Evolutionary conservation across 768 basidiomycete species (phyloP).

Genomic region (Tylopilus sp.): DNA sequence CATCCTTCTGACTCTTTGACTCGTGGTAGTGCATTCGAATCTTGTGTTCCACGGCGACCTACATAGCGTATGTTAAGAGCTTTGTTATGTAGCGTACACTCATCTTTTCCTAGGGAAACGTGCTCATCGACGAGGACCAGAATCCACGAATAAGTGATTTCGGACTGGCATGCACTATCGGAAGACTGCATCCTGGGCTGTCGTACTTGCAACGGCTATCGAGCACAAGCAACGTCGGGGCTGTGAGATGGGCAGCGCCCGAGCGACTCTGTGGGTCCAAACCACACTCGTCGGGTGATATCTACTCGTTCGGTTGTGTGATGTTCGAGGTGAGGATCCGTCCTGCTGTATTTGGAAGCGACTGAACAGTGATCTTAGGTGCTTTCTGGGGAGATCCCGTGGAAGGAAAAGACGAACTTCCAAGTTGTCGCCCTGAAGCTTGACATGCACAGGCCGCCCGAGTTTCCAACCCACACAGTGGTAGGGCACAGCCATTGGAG

Average conservation of each 20-base stretch:
- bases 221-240: neutral
- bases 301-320: conserved; percentile 2
- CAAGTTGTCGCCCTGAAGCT: conserved; percentile 2
- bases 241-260: neutral
- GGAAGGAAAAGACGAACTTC: neutral
- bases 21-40: neutral
- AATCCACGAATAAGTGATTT: neutral
- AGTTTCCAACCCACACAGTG: neutral
- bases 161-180: neutral
- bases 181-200: neutral
- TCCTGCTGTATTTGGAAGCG: neutral
- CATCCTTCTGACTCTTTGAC: neutral
- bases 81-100: neutral
- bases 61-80: neutral
- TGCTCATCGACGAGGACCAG: neutral
- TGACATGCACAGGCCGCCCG: neutral
- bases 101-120: neutral
- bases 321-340: neutral
- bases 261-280: neutral
- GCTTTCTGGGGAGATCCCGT: conserved; percentile 3
- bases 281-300: neutral
- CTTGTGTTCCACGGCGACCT: neutral
- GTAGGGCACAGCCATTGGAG: neutral
- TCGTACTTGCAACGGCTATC: neutral
- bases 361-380: neutral